Evolutionary conservation across 2,329 filamentous ascomycete genomes (phyloP).

Genomic region (Verticillium albo-atrum): DNA sequence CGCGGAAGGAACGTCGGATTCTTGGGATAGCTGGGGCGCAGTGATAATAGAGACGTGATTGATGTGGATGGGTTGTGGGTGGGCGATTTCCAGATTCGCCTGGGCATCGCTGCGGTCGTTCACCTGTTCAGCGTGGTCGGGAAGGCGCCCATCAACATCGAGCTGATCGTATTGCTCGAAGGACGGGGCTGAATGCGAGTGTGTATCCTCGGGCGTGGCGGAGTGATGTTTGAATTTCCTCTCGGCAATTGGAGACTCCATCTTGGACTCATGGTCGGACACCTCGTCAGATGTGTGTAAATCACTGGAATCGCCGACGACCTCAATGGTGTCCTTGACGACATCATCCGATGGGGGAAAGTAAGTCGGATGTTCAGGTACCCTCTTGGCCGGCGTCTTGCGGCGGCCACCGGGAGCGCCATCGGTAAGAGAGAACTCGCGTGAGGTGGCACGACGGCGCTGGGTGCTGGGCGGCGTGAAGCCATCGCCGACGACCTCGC

Average conservation of each 20-base stretch:
- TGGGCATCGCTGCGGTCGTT: neutral
- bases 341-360: slow-evolving; percentile 27
- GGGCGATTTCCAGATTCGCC: slow-evolving; percentile 3
- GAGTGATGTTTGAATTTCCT: neutral
- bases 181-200: neutral
- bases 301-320: slow-evolving; percentile 34
- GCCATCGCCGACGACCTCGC: slow-evolving; percentile 9
- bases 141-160: neutral
- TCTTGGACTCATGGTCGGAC: slow-evolving; percentile 9
- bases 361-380: slow-evolving; percentile 18
- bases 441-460: slow-evolving; percentile 10
- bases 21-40: neutral
- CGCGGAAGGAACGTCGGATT: neutral
- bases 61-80: slow-evolving; percentile 11
- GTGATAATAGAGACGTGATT: slow-evolving; percentile 10
- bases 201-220: neutral
- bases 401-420: slow-evolving; percentile 22
- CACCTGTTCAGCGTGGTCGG: neutral
- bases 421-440: slow-evolving; percentile 9
- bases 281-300: slow-evolving; percentile 24
- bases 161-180: neutral
- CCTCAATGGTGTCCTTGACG: slow-evolving; percentile 55
- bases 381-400: slow-evolving; percentile 33
- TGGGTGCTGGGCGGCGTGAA: slow-evolving; percentile 6
- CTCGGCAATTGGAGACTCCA: neutral